These are phyloP conservation scores for Hericium erinaceus DNA, from an alignment of 768 basidiomycete genomes.

Conservation along the genomic window DNA sequence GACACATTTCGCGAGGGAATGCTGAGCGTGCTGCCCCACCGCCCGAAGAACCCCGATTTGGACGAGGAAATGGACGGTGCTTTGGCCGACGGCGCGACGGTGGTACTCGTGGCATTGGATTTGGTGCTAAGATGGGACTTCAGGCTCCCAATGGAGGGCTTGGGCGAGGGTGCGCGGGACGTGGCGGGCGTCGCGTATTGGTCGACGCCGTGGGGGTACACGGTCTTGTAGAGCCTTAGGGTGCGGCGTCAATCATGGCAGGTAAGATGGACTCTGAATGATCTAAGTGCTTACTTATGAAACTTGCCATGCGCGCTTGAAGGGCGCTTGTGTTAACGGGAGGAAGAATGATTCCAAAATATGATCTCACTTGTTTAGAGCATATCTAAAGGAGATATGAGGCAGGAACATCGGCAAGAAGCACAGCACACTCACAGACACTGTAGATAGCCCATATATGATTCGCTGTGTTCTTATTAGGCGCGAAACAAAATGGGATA, in stretches of 20 bases:
- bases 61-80: slow-evolving; percentile 4
- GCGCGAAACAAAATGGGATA: not conserved
- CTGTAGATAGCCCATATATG: slow-evolving; percentile 71
- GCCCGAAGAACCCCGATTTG: slow-evolving; percentile 17
- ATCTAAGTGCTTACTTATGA: slow-evolving; percentile 37
- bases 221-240: slow-evolving; percentile 50
- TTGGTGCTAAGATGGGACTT: not conserved
- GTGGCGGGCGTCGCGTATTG: slow-evolving; percentile 30
- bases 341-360: not conserved
- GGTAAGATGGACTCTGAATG: not conserved
- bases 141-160: slow-evolving; percentile 19
- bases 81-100: slow-evolving; percentile 13
- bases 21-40: slow-evolving; percentile 19
- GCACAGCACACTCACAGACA: slow-evolving; percentile 45
- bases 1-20: slow-evolving; percentile 8
- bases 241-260: slow-evolving; percentile 3
- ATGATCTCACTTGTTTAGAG: slow-evolving; percentile 43
- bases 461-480: slow-evolving; percentile 41
- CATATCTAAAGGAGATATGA: slow-evolving; percentile 21
- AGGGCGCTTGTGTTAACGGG: not conserved
- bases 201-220: slow-evolving; percentile 56
- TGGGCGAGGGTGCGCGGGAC: slow-evolving; percentile 27
- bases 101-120: not conserved
- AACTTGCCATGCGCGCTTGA: slow-evolving; percentile 65
- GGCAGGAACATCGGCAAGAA: not conserved